These are phyloP conservation scores for Pythium angustatum DNA, from an alignment of 352 stramenopile genomes.

Conservation along the genomic window DNA sequence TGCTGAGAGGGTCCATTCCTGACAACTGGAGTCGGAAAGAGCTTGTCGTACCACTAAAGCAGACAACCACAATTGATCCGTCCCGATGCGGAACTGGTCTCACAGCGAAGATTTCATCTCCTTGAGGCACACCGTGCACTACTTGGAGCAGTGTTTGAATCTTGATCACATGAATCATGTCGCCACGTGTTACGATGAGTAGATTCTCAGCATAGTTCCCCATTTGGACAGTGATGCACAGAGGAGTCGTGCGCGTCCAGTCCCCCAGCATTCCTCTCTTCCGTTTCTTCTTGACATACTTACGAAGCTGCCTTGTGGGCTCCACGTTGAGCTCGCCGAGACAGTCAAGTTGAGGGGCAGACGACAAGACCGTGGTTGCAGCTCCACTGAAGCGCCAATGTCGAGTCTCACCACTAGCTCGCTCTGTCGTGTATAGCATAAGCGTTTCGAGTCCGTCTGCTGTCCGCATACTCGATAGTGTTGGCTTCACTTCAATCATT, in stretches of 20 bases:
- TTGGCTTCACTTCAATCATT: slow-evolving; percentile 19
- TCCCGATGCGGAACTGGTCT: slow-evolving; percentile 24
- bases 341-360: slow-evolving; percentile 11
- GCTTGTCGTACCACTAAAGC: slow-evolving; percentile 19
- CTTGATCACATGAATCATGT: slow-evolving; percentile 72
- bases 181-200: slow-evolving; percentile 47
- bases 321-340: slow-evolving; percentile 20
- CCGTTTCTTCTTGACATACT: slow-evolving; percentile 7
- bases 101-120: slow-evolving; percentile 31
- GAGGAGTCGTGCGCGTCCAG: slow-evolving; percentile 23
- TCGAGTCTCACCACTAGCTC: neutral
- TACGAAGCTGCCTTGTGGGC: neutral
- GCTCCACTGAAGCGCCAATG: slow-evolving; percentile 27
- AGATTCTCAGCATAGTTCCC: slow-evolving; percentile 49
- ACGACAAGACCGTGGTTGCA: neutral
- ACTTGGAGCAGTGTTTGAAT: slow-evolving; percentile 49
- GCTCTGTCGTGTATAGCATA: slow-evolving; percentile 30
- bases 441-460: neutral
- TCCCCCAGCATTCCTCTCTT: slow-evolving; percentile 18
- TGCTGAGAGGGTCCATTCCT: neutral
- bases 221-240: slow-evolving; percentile 61
- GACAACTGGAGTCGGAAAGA: slow-evolving; percentile 13
- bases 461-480: neutral
- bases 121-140: slow-evolving; percentile 20
- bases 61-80: slow-evolving; percentile 26